A percentile compares a stretch with the other conserved stretches of the same genome.
Evolutionary conservation across 192 early-diverging fungal genomes (phyloP).

Genomic region (Gonapodya prolifera): DNA sequence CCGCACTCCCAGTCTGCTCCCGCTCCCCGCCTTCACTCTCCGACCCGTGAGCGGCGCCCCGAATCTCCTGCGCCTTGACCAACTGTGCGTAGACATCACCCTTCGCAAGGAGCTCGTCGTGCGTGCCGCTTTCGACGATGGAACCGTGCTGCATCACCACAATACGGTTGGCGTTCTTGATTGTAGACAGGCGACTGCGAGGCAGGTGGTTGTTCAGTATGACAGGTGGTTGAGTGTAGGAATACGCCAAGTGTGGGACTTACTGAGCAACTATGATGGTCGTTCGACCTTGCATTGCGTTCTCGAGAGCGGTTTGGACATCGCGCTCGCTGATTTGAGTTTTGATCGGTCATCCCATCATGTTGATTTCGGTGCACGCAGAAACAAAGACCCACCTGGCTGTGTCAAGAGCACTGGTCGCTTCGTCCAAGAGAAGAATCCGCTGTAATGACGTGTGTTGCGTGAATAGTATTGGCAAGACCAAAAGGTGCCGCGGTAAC

Average conservation of each 20-base stretch:
- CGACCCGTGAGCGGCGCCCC: not conserved
- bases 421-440: slow-evolving; percentile 85
- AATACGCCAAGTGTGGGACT: no score
- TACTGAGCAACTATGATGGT: slow-evolving; percentile 83
- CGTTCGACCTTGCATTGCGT: slow-evolving; percentile 58
- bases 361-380: no score
- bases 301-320: slow-evolving; percentile 72
- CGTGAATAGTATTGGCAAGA: slow-evolving; percentile 77
- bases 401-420: slow-evolving; percentile 74
- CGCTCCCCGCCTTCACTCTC: no score
- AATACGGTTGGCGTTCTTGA: slow-evolving; percentile 24
- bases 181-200: slow-evolving; percentile 11
- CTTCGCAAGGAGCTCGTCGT: slow-evolving; percentile 9
- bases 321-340: slow-evolving; percentile 62
- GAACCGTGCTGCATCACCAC: slow-evolving; percentile 21
- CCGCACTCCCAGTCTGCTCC: no score
- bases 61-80: slow-evolving; percentile 18
- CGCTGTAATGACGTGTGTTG: no score
- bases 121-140: slow-evolving; percentile 24
- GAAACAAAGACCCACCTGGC: no score
- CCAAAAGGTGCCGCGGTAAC: slow-evolving; percentile 90
- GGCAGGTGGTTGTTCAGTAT: no score
- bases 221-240: no score
- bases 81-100: slow-evolving; percentile 18
- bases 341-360: no score